Percentiles rank a stretch among this genome's conserved stretches.
Evolutionary conservation across 768 basidiomycete species (phyloP).

Genomic region (Boletus subcaerulescens): DNA sequence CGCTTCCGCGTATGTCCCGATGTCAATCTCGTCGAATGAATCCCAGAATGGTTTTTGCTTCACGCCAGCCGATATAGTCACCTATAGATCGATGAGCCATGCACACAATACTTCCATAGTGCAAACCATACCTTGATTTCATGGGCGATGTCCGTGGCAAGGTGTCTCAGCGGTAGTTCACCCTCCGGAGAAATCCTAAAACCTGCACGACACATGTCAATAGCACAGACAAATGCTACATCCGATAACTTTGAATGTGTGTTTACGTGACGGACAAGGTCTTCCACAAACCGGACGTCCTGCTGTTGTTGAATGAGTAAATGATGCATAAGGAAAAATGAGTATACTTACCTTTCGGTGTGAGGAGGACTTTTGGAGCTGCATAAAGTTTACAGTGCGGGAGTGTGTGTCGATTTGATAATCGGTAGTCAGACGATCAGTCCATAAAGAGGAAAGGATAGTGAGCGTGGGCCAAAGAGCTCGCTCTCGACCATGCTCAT

Average conservation of each 20-base stretch:
- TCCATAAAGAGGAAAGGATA: conserved; percentile 67
- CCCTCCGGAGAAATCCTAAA: conserved; percentile 54
- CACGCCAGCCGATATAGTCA: conserved; percentile 24
- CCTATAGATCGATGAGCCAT: conserved; percentile 12
- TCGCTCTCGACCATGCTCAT: conserved; percentile 43
- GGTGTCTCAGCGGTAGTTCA: conserved; percentile 59
- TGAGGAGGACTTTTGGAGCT: conserved; percentile 28
- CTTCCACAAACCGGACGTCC: conserved; percentile 57
- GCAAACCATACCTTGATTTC: conserved; percentile 63
- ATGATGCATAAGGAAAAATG: neutral
- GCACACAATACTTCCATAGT: conserved; percentile 18
- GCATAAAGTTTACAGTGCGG: conserved; percentile 29
- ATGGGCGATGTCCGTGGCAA: conserved; percentile 72
- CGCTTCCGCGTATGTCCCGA: conserved; percentile 72
- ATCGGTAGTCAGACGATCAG: conserved; percentile 66
- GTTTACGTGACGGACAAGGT: conserved; percentile 56
- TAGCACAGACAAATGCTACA: conserved; percentile 64
- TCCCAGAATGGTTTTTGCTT: conserved; percentile 71
- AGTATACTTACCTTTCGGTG: conserved; percentile 28
- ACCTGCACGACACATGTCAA: conserved; percentile 72
- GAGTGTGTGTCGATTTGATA: conserved; percentile 42
- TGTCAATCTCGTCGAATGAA: conserved; percentile 63
- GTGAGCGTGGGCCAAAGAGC: conserved; percentile 80
- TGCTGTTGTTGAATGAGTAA: conserved; percentile 24
- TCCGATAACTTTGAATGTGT: conserved; percentile 59